phyloP scores from a whole-genome alignment of 441 rosid genomes.

The Erodium moschatum region DNA sequence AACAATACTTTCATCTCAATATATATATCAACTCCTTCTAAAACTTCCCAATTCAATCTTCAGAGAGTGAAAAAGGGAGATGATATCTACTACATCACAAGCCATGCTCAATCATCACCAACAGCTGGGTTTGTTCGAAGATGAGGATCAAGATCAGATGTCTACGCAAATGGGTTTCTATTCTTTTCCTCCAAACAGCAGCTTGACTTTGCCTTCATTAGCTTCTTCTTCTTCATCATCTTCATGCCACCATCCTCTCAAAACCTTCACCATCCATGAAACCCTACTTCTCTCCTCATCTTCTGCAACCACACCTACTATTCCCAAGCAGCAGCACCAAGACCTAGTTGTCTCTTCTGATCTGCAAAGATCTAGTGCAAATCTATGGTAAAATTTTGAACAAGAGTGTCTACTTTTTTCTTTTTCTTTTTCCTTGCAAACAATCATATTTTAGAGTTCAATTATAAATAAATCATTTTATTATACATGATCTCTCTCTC shows the following conservation, averaged over 20 bases:
- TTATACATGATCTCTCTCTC: not conserved
- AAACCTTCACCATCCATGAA: conserved; percentile 18
- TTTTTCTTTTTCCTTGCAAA: not conserved
- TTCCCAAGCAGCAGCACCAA: not conserved
- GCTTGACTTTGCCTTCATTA: conserved; percentile 32
- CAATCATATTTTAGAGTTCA: conserved; percentile 17
- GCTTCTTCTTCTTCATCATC: conserved; percentile 5
- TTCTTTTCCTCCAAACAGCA: conserved; percentile 35
- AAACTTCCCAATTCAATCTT: not conserved
- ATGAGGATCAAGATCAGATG: conserved; percentile 28
- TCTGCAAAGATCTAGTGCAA: conserved; percentile 30
- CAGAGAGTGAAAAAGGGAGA: no score
- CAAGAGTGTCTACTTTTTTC: not conserved
- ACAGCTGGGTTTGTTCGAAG: conserved; percentile 38
- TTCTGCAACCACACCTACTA: not conserved
- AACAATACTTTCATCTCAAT: not conserved
- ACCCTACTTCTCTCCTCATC: not conserved
- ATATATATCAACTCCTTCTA: not conserved
- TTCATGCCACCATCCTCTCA: conserved; percentile 28
- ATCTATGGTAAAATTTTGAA: conserved; percentile 52
- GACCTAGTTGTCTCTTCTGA: not conserved
- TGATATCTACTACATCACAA: conserved; percentile 19
- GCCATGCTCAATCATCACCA: conserved; percentile 35
- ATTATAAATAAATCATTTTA: not conserved
- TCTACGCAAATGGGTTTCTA: conserved; percentile 47